These are phyloP conservation scores for Cyberlindnera mississippiensis DNA, from an alignment of 805 yeast species.

Conservation along the genomic window DNA sequence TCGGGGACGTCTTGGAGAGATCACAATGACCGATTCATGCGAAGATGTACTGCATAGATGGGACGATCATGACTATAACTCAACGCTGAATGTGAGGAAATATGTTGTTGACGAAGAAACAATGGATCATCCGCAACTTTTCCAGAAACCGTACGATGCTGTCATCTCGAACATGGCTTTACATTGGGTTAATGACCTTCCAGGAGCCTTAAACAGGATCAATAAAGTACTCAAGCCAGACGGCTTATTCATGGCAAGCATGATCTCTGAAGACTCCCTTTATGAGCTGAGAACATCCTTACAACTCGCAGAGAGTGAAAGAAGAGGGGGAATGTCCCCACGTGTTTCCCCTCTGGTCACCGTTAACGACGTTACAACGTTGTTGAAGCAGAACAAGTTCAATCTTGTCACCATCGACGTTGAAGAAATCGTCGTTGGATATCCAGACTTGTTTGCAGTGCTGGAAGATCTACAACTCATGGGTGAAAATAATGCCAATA, in stretches of 20 bases:
- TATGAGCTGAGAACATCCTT: constrained; percentile 76
- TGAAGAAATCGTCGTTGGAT: constrained; percentile 76
- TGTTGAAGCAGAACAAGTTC: constrained; percentile 73
- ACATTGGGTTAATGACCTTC: constrained; percentile 89
- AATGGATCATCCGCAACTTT: constrained; percentile 40
- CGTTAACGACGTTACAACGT: constrained; percentile 68
- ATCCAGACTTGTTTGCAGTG: constrained; percentile 65
- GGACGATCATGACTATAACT: constrained; percentile 35
- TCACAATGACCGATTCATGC: constrained; percentile 68
- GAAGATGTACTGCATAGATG: constrained; percentile 50
- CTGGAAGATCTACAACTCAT: constrained; percentile 69
- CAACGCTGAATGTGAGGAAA: constrained; percentile 43
- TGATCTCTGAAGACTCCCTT: constrained; percentile 83
- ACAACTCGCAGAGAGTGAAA: constrained; percentile 79
- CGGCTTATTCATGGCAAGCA: constrained; percentile 75
- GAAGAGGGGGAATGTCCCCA: constrained; percentile 76
- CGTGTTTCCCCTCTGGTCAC: constrained; percentile 79
- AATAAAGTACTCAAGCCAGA: constrained; percentile 66
- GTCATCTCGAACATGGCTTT: constrained; percentile 68
- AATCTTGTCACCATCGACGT: constrained; percentile 79
- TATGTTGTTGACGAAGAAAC: constrained; percentile 66
- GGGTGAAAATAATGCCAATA: constrained; percentile 80
- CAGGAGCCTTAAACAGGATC: constrained; percentile 53
- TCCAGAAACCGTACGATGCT: constrained; percentile 52
- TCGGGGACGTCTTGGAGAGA: constrained; percentile 41